phyloP scores from a whole-genome alignment of 163 green algal species.

The Scenedesmus sp. region DNA sequence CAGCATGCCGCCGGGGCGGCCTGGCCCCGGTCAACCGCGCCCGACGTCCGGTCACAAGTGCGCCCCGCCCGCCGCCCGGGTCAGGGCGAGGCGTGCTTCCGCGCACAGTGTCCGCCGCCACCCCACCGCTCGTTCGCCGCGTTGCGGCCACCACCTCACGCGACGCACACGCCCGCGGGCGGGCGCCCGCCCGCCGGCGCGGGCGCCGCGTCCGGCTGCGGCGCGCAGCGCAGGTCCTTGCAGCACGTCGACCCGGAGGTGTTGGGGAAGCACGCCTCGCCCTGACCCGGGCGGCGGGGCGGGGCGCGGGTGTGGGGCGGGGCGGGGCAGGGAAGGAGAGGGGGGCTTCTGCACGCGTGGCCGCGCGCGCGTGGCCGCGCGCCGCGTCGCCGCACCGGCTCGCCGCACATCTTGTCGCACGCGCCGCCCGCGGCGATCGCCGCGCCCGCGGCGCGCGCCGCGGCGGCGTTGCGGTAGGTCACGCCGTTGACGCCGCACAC shows the following conservation, averaged over 20 bases:
- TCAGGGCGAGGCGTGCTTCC: no score
- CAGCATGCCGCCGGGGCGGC: no score
- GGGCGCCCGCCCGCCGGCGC: no score
- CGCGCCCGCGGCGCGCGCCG: neutral
- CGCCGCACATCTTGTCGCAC: slow-evolving; percentile 3
- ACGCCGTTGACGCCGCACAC: slow-evolving; percentile 41
- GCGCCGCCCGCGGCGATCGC: neutral
- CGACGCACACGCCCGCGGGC: neutral
- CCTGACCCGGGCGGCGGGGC: no score
- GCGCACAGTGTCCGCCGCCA: no score
- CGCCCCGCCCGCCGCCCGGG: no score
- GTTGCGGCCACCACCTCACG: no score
- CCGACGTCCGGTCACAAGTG: no score
- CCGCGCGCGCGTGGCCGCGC: neutral
- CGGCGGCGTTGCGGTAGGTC: slow-evolving; percentile 47
- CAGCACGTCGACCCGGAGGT: neutral
- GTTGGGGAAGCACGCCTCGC: slow-evolving; percentile 7
- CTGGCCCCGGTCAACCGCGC: no score
- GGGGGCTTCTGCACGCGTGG: neutral
- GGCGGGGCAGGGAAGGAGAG: neutral
- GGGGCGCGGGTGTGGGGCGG: no score
- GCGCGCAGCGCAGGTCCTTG: neutral
- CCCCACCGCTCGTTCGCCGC: no score
- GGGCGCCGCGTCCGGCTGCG: no score
- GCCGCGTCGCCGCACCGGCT: neutral